Percentiles rank a stretch among this genome's conserved stretches.
Evolutionary conservation across 805 yeast species (phyloP).

Genomic region (Candida chilensis): DNA sequence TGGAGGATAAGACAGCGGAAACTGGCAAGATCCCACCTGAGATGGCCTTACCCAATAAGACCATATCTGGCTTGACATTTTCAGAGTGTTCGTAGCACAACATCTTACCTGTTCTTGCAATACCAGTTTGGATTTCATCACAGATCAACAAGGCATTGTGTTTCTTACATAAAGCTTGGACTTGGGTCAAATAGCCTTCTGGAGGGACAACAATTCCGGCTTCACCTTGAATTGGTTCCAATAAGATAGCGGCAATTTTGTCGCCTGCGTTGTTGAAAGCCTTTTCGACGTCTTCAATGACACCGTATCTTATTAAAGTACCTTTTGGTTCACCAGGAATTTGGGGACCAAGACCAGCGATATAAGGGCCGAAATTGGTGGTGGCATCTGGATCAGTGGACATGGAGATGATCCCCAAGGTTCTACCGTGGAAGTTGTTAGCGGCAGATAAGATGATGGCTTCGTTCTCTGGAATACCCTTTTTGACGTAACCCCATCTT

Average conservation of each 20-base stretch:
- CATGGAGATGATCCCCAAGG: constrained; percentile 91
- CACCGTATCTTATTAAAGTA: constrained; percentile 68
- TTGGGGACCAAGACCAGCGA: constrained; percentile 74
- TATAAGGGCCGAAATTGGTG: constrained; percentile 82
- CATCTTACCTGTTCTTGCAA: constrained; percentile 94
- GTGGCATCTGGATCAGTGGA: constrained; percentile 94
- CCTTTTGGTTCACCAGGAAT: constrained; percentile 66
- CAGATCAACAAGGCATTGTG: constrained; percentile 85
- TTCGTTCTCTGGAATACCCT: constrained; percentile 74
- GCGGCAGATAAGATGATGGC: constrained; percentile 84
- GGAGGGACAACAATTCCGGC: constrained; percentile 98
- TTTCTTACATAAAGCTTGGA: constrained; percentile 66
- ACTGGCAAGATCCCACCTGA: constrained; percentile 94
- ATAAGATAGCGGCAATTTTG: constrained; percentile 79
- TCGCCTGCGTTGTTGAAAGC: constrained; percentile 81
- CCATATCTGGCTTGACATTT: constrained; percentile 79
- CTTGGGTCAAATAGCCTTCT: constrained; percentile 63
- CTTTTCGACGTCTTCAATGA: constrained; percentile 74
- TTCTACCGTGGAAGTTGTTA: constrained; percentile 94
- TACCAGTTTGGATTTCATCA: constrained; percentile 96
- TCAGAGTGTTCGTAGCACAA: constrained; percentile 81
- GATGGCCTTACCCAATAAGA: constrained; percentile 87
- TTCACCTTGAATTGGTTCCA: constrained; percentile 97
- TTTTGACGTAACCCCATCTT: constrained; percentile 92
- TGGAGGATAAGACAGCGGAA: constrained; percentile 84